Evolutionary conservation across 192 early-diverging fungal genomes (phyloP).

Genomic region (Podila horticola): DNA sequence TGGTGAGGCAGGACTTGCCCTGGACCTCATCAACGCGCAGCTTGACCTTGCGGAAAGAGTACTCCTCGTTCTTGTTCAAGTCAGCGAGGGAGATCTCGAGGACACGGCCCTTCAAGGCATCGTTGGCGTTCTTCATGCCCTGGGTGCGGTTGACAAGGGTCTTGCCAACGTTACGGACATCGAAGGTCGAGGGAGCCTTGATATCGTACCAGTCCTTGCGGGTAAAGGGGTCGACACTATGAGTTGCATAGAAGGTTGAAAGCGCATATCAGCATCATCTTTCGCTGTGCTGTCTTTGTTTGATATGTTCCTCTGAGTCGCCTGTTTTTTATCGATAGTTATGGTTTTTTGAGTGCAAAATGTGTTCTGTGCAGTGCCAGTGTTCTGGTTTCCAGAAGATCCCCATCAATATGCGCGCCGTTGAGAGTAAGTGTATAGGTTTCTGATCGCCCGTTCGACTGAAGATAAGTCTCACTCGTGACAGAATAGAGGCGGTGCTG

Average conservation of each 20-base stretch:
- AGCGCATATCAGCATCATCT: neutral
- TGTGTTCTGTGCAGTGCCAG: no score
- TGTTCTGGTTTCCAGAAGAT: no score
- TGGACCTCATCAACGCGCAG: slow-evolving; percentile 97
- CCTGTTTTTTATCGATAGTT: no score
- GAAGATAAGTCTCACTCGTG: no score
- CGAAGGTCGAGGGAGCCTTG: slow-evolving; percentile 97
- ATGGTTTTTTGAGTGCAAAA: no score
- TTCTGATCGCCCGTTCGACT: no score
- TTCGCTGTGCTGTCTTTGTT: neutral
- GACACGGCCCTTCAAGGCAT: slow-evolving; percentile 92
- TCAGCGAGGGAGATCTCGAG: slow-evolving; percentile 95
- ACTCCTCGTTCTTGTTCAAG: slow-evolving; percentile 91
- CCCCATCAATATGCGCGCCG: no score
- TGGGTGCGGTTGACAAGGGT: slow-evolving; percentile 99
- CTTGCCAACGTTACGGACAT: slow-evolving; percentile 96
- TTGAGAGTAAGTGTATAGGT: no score
- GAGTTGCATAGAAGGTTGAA: neutral
- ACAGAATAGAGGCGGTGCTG: no score
- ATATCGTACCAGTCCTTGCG: slow-evolving; percentile 99
- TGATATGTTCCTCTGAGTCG: no score
- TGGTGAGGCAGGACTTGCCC: slow-evolving; percentile 99
- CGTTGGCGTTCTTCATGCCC: slow-evolving; percentile 97
- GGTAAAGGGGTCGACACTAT: slow-evolving; percentile 98
- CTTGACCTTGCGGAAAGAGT: slow-evolving; percentile 98